Percentiles rank a stretch among this genome's conserved stretches.
These are phyloP conservation scores for Cajanus cajan DNA, from an alignment of 306 rosid species.

Conservation along the genomic window DNA sequence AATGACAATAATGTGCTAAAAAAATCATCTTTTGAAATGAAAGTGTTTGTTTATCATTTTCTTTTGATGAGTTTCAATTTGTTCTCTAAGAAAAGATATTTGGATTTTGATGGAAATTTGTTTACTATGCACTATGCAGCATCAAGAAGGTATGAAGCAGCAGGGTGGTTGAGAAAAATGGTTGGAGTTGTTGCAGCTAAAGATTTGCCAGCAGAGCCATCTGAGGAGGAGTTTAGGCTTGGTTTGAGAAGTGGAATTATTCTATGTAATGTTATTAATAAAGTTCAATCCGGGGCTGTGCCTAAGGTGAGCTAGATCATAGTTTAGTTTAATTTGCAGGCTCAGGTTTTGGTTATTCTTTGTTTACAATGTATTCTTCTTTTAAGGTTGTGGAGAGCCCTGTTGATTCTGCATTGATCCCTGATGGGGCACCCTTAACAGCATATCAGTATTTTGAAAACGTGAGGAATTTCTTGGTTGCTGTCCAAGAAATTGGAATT, in stretches of 20 bases:
- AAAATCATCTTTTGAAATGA: not conserved
- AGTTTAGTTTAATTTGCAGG: not conserved
- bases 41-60: not conserved
- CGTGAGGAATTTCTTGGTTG: constrained; percentile 88
- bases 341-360: not conserved
- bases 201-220: constrained; percentile 94
- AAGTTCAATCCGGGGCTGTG: constrained; percentile 86
- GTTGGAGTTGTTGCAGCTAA: constrained; percentile 90
- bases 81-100: constrained; percentile 9
- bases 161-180: constrained; percentile 95
- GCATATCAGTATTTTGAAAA: constrained; percentile 97
- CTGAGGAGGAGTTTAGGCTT: constrained; percentile 96
- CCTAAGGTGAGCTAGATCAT: constrained; percentile 64
- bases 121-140: constrained; percentile 50
- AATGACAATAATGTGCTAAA: not conserved
- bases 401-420: constrained; percentile 74
- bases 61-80: not conserved
- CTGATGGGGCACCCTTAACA: constrained; percentile 89
- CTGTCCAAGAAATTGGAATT: constrained; percentile 81
- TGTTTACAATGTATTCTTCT: not conserved
- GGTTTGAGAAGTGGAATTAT: constrained; percentile 95
- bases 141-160: constrained; percentile 87
- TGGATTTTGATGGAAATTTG: constrained; percentile 2
- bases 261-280: constrained; percentile 85
- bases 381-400: constrained; percentile 96